Percentiles rank a stretch among this genome's conserved stretches.
phyloP scores from a whole-genome alignment of 1,139 yeast genomes.

The Citeromyces siamensis region DNA sequence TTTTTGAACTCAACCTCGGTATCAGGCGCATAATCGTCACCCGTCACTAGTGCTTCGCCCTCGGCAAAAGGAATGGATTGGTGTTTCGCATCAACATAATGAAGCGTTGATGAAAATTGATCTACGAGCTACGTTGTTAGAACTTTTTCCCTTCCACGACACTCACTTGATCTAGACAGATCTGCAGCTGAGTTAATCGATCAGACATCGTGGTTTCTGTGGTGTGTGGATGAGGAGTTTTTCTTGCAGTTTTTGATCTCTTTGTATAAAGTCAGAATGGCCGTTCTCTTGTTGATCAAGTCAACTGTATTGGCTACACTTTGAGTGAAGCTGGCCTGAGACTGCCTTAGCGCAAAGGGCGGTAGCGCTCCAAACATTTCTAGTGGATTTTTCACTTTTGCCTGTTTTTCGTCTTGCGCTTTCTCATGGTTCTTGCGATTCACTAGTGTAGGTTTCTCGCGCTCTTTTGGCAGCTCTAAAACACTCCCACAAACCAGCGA shows the following conservation, averaged over 20 bases:
- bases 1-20: slow-evolving; percentile 36
- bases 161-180: slow-evolving; percentile 67
- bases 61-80: slow-evolving; percentile 36
- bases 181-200: slow-evolving; percentile 82
- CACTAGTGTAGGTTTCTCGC: not conserved
- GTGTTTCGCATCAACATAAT: slow-evolving; percentile 69
- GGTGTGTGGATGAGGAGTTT: not conserved
- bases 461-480: not conserved
- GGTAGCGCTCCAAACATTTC: slow-evolving; percentile 30
- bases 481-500: no score
- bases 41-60: slow-evolving; percentile 38
- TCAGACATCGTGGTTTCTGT: slow-evolving; percentile 44
- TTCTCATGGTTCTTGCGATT: not conserved
- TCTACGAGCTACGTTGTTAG: slow-evolving; percentile 41
- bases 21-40: slow-evolving; percentile 32
- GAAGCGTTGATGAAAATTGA: slow-evolving; percentile 84
- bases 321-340: slow-evolving; percentile 21
- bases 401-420: not conserved
- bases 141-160: slow-evolving; percentile 1
- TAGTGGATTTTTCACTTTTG: slow-evolving; percentile 22
- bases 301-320: slow-evolving; percentile 13
- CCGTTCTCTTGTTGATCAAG: slow-evolving; percentile 17
- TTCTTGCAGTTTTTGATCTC: slow-evolving; percentile 11
- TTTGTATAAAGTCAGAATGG: slow-evolving; percentile 15
- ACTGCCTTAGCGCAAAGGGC: slow-evolving; percentile 24